These are phyloP conservation scores for Astrocystis sublimbata DNA, from an alignment of 495 filamentous ascomycete species.

Conservation along the genomic window DNA sequence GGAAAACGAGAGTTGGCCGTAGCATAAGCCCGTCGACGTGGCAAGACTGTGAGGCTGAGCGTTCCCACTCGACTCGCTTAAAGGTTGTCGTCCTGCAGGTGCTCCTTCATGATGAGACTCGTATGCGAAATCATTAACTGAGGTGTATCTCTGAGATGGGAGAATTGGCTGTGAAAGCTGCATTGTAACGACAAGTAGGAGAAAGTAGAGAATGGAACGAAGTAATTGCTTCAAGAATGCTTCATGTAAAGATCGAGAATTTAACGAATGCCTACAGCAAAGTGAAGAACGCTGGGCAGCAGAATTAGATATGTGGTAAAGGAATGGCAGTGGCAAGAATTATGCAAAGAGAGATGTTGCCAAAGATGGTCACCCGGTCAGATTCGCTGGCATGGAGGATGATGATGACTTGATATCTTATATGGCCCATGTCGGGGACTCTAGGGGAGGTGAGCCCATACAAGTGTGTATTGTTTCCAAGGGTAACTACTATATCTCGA, in stretches of 20 bases:
- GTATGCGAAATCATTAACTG: conserved; percentile 34
- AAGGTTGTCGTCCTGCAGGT: conserved; percentile 41
- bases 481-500: conserved; percentile 5
- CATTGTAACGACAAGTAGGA: conserved; percentile 20
- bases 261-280: conserved; percentile 31
- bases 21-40: conserved; percentile 39
- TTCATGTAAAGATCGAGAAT: conserved; percentile 34
- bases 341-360: conserved; percentile 31
- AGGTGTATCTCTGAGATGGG: conserved; percentile 35
- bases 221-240: conserved; percentile 41
- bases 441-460: not conserved
- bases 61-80: conserved; percentile 53
- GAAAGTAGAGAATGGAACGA: conserved; percentile 21
- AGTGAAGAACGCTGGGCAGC: conserved; percentile 37
- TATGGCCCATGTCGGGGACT: conserved; percentile 20
- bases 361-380: conserved; percentile 23
- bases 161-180: conserved; percentile 35
- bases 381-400: conserved; percentile 32
- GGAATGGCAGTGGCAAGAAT: conserved; percentile 39
- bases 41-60: conserved; percentile 44
- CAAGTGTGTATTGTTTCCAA: not conserved
- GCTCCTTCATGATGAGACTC: conserved; percentile 33
- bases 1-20: conserved; percentile 35
- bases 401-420: conserved; percentile 37
- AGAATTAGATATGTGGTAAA: conserved; percentile 38